Base-by-base conservation (phyloP, 1,284 basidiomycete species). In the Xanthoconium separans region DNA sequence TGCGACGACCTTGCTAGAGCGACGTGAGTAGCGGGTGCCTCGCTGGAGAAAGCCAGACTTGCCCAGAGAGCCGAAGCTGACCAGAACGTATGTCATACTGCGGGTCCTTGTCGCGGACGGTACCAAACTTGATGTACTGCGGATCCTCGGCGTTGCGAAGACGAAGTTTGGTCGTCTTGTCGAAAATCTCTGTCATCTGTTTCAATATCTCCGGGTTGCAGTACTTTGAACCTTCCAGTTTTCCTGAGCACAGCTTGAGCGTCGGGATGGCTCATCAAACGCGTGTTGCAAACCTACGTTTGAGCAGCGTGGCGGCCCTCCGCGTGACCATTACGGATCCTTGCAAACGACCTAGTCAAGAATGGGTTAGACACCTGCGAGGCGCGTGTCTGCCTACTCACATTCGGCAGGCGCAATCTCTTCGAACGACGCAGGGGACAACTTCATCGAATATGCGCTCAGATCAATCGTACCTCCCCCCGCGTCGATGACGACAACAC, bases 381-480 rank as follows among this genome's bases (percentile, higher is more conserved):
- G 1, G 1, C 3, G 0, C 9, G 31, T 16, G 9, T 34, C 34
- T 33, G 5, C n/a, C 16, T 12, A 62, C 76, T 63, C 58, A 79
- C 77, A 79, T 52, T 73, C 72, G 1, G 78, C 60, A 13, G 70
- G 62, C 0, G 73, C 68, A n/a, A 71, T 66, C 56, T 79, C 77
- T 48, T 77, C 70, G 5, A 77, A 70, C 16, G 61, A 56, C 1
- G 61, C 58, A 0, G 64, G 57, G 61, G 73, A 53, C 57, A 76
- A 31, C 42, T 24, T 56, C 61, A 62, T 73, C 44, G 60, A 67
- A 58, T 82, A 83, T 9, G 79, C 73, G 57, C 79, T 81, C 44
- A 84, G 63, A 50, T 84, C 82, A 8, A 83, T 65, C 0, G 80
- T 83, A 1, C 82, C 82, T 43, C 82, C 81, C 3, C 82, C 82